Evolutionary conservation across 2,329 filamentous ascomycete species (phyloP), one percentile per base, ranked within the genome.

Genomic region (Arthrobotrys conoides): DNA sequence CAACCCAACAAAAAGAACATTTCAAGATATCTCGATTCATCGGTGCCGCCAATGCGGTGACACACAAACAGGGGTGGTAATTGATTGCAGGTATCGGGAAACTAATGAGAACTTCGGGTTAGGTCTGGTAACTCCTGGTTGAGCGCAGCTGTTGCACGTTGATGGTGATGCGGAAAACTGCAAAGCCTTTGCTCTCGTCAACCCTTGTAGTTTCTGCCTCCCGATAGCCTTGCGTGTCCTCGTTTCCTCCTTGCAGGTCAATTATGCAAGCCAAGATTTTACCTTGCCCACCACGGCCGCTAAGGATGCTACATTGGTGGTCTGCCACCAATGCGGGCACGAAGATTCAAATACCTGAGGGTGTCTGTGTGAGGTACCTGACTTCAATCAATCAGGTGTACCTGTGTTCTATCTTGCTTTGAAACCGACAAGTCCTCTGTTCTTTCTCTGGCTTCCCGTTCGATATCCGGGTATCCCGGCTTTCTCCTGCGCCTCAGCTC

Each of bases 391-490:
- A 69, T 69, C 49, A 69, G 51, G 38, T 46, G 51, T 18, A 30
- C 24, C 12, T 46, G 14, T n/a, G 53, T 38, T 57, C 53, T 53
- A 38, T 51, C 30, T 67, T 41, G 22, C 14, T 33, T 59, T 46
- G 44, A 48, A 38, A 18, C 46, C 30, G 38, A 48, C 49, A 36
- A 63, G 20, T 18, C 24, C 55, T 68, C 30, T 33, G 22, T 59
- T 12, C 18, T 57, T 55, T 14, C 57, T 20, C 46, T 44, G 22
- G 36, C 59, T 65, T 59, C 55, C 71, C 59, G 72, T 76, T 76
- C 66, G 57, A 66, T 66, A 66, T 76, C 66, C 72, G 72, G 71
- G 57, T 57, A 76, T 68, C 72, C 66, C 66, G 57, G 72, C 66
- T 53, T 41, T 33, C 53, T 70, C 65, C 48, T 61, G 72, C 72